Evolutionary conservation across 805 yeast genomes (phyloP), one percentile per base, ranked within the genome.

Genomic region (Geotrichum ghanense): DNA sequence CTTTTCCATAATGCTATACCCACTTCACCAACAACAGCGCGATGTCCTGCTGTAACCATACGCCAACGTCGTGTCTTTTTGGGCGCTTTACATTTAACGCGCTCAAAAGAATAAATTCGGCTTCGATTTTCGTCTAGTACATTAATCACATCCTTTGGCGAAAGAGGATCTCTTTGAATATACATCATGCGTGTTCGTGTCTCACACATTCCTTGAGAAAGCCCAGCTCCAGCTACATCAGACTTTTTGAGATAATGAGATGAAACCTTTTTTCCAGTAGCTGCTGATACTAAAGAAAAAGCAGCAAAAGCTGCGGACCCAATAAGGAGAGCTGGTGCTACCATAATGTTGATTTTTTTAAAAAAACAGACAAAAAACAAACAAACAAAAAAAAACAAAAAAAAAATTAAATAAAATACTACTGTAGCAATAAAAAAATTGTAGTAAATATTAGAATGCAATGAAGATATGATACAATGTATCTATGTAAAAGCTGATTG

Each of bases 241-340:
- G 25, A n/a, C 4, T 14, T 39, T 39, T 39, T 39, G 23, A n/a
- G 16, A 17, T 20, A 39, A 24, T 39, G 16, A 5, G 25, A 39
- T 12, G 42, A 20, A 20, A 24, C 16, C 21, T 39, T 39, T n/a
- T 39, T 39, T 12, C 25, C 23, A 19, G 25, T 5, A 6, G 22
- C 42, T 4, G 42, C 42, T 4, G 25, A 39, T 9, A 21, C 42
- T 9, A 39, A 20, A 4, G 42, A 39, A 9, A 5, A 39, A n/a
- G 42, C 42, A 10, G 25, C 23, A n/a, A 39, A 39, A 5, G n/a
- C 25, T 5, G 42, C 42, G 6, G 42, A 39, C 17, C 23, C 25
- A 12, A 22, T 22, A 20, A 39, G 12, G 9, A 39, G 24, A n/a
- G 21, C 16, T 22, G 42, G 42, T 12, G 23, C 42, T 12, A 22